Base-by-base conservation (phyloP, 176 grass and related monocot species). In the Phoenix dactylifera region DNA sequence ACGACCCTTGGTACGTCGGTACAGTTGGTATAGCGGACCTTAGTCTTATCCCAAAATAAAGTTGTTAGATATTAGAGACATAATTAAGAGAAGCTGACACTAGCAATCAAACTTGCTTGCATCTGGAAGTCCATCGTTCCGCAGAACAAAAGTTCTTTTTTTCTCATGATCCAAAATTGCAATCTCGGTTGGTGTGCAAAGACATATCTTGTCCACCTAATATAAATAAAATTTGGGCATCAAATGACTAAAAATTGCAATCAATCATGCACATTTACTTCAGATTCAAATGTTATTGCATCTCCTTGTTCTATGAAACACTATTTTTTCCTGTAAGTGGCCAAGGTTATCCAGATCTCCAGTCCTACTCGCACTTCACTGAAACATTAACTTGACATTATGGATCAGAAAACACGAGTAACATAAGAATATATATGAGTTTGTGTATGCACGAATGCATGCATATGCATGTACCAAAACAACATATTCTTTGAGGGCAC, bases 271-370 rank as follows among this genome's bases (percentile, higher is more conserved):
- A 29, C 10, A 14, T 75, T 50, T 49, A 57, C 92, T 79, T 97
- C 92, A 50, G 83, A 83, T 81, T 97, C 92, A 57, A 97, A 97
- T 67, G 83, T 85, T 80, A 97, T 91, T 3, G 92, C 92, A 78
- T 97, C 92, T 32, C 92, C 87, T 88, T 97, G 92, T 74, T 97
- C 92, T n/a, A 87, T 97, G 69, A 85, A 85, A 25, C 81, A 78
- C 23, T 55, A 20, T 71, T 78, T 91, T 91, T 1, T 88, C 81
- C 71, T 85, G 78, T 59, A 97, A 83, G 74, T 97, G 91, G 78
- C 91, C 92, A 67, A 97, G 74, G 62, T 97, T 91, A 80, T 97
- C 92, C 55, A 97, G 80, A 53, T 97, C 75, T 97, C 92, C 52
- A 97, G 49, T 48, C 92, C 92, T 60, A 97, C 80, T 73, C 87